Evolutionary conservation across 768 basidiomycete genomes (phyloP).

Genomic region (Pleurotus sapidus): DNA sequence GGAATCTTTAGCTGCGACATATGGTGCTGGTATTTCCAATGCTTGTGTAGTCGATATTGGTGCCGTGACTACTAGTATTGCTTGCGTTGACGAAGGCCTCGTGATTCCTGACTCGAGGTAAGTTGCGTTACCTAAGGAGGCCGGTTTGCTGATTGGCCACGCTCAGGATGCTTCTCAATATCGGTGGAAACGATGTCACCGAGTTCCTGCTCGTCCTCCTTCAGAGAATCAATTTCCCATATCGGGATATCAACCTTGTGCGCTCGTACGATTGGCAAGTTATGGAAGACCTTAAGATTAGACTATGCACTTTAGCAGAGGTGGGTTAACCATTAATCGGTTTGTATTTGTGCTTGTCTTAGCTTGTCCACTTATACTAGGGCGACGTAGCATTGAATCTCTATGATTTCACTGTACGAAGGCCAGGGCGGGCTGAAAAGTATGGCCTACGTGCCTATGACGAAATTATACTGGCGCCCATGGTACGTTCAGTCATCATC

Average conservation of each 20-base stretch:
- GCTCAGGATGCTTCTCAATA: constrained; percentile 70
- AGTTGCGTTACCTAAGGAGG: constrained; percentile 9
- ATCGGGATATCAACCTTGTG: constrained; percentile 75
- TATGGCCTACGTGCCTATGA: constrained; percentile 91
- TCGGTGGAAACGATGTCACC: constrained; percentile 95
- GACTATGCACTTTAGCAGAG: constrained; percentile 84
- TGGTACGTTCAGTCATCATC: constrained; percentile 50
- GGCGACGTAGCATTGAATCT: constrained; percentile 86
- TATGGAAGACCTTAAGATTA: constrained; percentile 87
- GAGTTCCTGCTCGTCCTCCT: constrained; percentile 82
- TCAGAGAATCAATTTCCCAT: constrained; percentile 82
- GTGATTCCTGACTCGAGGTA: constrained; percentile 87
- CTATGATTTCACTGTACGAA: constrained; percentile 86
- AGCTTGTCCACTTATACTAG: constrained; percentile 34
- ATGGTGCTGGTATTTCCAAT: constrained; percentile 91
- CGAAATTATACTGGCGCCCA: constrained; percentile 91
- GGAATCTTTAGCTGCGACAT: constrained; percentile 93
- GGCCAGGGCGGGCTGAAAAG: constrained; percentile 78
- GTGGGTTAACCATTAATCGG: constrained; percentile 38
- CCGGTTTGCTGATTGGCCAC: constrained; percentile 7
- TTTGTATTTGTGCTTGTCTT: neutral
- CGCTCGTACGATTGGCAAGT: constrained; percentile 85
- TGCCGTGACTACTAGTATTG: constrained; percentile 76
- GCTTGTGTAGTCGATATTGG: constrained; percentile 98
- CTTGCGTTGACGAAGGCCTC: constrained; percentile 94